These are phyloP conservation scores for Dioszegia aurantiaca DNA, from an alignment of 768 basidiomycete species.

Conservation along the genomic window DNA sequence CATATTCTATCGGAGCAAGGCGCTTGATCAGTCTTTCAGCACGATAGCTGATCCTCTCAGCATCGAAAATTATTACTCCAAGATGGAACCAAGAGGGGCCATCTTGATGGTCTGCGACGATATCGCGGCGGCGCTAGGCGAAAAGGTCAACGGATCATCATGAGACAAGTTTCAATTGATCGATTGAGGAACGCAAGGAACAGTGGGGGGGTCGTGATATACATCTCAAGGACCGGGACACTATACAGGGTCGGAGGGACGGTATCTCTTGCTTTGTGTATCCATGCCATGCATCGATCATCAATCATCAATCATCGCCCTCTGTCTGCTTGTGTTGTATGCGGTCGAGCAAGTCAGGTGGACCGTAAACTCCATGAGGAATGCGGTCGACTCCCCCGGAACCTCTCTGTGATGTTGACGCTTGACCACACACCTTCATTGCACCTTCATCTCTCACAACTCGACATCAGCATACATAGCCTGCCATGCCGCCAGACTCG, in stretches of 20 bases:
- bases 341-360: too few species aligned
- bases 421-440: not conserved
- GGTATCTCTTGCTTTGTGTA: too few species aligned
- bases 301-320: too few species aligned
- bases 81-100: conserved; percentile 40
- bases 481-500: conserved; percentile 24
- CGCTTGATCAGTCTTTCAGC: too few species aligned
- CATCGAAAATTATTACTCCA: conserved; percentile 43
- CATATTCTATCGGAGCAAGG: too few species aligned
- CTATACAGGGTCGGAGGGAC: too few species aligned
- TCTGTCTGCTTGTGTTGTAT: too few species aligned
- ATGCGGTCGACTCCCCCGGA: too few species aligned
- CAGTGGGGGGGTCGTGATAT: not conserved
- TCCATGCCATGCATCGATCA: too few species aligned
- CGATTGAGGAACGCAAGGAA: not conserved
- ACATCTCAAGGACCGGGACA: too few species aligned
- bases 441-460: not conserved
- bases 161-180: conserved; percentile 1
- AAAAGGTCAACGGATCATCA: conserved; percentile 25
- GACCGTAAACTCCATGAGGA: too few species aligned
- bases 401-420: too few species aligned
- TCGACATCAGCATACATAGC: not conserved
- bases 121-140: conserved; percentile 33
- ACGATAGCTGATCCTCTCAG: conserved; percentile 18
- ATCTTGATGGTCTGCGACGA: conserved; percentile 45